These are phyloP conservation scores for Prototheca wickerhamii DNA, from an alignment of 163 green algal genomes.

Conservation along the genomic window DNA sequence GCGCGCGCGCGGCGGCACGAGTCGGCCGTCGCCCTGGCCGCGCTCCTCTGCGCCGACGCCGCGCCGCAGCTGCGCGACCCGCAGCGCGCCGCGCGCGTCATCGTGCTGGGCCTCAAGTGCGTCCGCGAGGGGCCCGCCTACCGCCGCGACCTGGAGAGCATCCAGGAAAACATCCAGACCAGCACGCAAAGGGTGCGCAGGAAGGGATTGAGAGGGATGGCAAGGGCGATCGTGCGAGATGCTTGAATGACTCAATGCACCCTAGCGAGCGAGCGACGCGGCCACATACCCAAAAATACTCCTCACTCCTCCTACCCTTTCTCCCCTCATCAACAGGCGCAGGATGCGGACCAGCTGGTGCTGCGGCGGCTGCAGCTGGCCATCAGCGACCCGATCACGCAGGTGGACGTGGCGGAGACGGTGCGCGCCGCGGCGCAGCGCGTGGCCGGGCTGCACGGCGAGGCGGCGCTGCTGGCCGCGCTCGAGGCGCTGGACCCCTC, in stretches of 20 bases:
- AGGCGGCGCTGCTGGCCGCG: slow-evolving; percentile 1
- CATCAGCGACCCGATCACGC: slow-evolving; percentile 7
- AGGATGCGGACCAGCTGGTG: slow-evolving; percentile 22
- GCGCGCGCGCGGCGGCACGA: slow-evolving; percentile 52
- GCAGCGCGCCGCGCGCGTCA: slow-evolving; percentile 10
- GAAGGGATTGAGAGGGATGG: neutral
- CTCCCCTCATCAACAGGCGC: neutral
- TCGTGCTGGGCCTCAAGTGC: slow-evolving; percentile 19
- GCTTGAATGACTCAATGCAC: too few relatives aligned
- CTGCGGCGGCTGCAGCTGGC: slow-evolving; percentile 19
- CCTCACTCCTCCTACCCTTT: neutral
- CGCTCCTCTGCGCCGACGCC: slow-evolving; percentile 26
- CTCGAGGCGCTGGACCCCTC: slow-evolving; percentile 1
- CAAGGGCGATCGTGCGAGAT: too few relatives aligned
- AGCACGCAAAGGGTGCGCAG: neutral
- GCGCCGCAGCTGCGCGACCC: slow-evolving; percentile 12
- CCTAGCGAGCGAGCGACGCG: too few relatives aligned
- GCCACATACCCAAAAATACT: neutral
- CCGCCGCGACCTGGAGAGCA: neutral
- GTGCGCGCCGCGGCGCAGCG: slow-evolving; percentile 19
- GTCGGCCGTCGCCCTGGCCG: slow-evolving; percentile 30
- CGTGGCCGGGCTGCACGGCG: slow-evolving; percentile 10
- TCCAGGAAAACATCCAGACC: neutral
- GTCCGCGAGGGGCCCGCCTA: slow-evolving; percentile 3
- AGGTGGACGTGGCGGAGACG: slow-evolving; percentile 25